phyloP scores from a whole-genome alignment of 2,329 filamentous ascomycete genomes.

The Paracamarosporium sp. region DNA sequence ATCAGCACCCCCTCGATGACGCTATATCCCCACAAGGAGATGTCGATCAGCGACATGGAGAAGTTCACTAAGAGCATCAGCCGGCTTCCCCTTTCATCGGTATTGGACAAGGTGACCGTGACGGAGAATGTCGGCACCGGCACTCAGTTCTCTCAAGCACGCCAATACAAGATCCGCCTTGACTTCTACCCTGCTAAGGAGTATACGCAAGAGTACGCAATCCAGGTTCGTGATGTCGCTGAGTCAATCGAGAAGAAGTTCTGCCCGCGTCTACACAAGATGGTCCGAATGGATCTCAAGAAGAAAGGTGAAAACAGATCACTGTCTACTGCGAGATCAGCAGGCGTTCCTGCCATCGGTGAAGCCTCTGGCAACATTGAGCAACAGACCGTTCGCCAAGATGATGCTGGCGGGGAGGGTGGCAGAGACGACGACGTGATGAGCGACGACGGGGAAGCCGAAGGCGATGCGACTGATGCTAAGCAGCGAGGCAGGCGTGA shows the following conservation, averaged over 20 bases:
- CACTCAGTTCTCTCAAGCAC: slow-evolving; percentile 72
- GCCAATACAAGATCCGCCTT: slow-evolving; percentile 82
- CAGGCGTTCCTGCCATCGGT: slow-evolving; percentile 79
- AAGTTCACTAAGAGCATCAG: slow-evolving; percentile 92
- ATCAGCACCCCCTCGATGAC: slow-evolving; percentile 95
- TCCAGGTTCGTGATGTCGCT: slow-evolving; percentile 78
- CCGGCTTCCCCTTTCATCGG: slow-evolving; percentile 79
- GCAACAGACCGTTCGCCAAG: slow-evolving; percentile 56
- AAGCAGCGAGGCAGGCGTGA: slow-evolving; percentile 78
- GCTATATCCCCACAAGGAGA: slow-evolving; percentile 75
- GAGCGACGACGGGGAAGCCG: slow-evolving; percentile 69
- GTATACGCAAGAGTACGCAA: slow-evolving; percentile 85
- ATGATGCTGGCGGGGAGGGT: slow-evolving; percentile 51
- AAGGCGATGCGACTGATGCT: slow-evolving; percentile 66
- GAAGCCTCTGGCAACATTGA: slow-evolving; percentile 63
- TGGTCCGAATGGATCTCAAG: slow-evolving; percentile 77
- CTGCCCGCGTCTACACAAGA: slow-evolving; percentile 71
- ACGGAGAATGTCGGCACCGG: slow-evolving; percentile 80
- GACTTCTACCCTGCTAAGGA: slow-evolving; percentile 85
- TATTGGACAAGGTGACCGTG: slow-evolving; percentile 82
- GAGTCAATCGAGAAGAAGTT: slow-evolving; percentile 82
- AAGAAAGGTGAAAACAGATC: slow-evolving; percentile 72
- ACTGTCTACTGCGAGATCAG: slow-evolving; percentile 58
- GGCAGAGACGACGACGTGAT: slow-evolving; percentile 71
- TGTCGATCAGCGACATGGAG: slow-evolving; percentile 72